A percentile compares a stretch with the other conserved stretches of the same genome.
phyloP scores from a whole-genome alignment of 768 basidiomycete species.

The Lactarius sanguifluus region DNA sequence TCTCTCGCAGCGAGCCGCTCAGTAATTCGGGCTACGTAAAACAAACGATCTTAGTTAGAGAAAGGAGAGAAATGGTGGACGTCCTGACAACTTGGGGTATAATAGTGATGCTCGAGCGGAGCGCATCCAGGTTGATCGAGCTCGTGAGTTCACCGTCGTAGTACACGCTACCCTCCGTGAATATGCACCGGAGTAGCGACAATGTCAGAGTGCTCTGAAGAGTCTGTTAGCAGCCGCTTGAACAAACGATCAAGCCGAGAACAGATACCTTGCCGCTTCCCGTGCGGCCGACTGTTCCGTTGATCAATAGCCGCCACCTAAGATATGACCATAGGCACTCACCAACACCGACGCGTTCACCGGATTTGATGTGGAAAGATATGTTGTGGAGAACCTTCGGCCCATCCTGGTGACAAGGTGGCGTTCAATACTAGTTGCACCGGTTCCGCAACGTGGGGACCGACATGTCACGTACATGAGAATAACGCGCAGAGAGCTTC shows the following conservation, averaged over 20 bases:
- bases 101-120: slow-evolving; percentile 55
- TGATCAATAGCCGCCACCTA: too few relatives aligned
- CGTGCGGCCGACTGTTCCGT: slow-evolving; percentile 55
- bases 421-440: slow-evolving; percentile 40
- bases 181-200: slow-evolving; percentile 54
- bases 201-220: slow-evolving; percentile 49
- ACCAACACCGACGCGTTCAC: too few relatives aligned
- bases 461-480: slow-evolving; percentile 32
- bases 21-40: slow-evolving; percentile 46
- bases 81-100: slow-evolving; percentile 54
- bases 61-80: background rate
- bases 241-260: slow-evolving; percentile 17
- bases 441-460: slow-evolving; percentile 44
- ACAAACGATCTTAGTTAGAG: background rate
- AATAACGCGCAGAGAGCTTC: slow-evolving; percentile 51
- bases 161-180: slow-evolving; percentile 50
- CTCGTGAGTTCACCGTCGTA: slow-evolving; percentile 51
- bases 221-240: background rate
- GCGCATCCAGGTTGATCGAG: slow-evolving; percentile 50
- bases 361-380: slow-evolving; percentile 21
- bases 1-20: slow-evolving; percentile 55
- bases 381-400: slow-evolving; percentile 55
- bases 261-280: slow-evolving; percentile 50
- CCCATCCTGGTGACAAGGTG: slow-evolving; percentile 40
- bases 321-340: too few relatives aligned